Evolutionary conservation across 1,284 basidiomycete genomes (phyloP), one percentile per base, ranked within the genome.

Genomic region (Volvariella surrecta): DNA sequence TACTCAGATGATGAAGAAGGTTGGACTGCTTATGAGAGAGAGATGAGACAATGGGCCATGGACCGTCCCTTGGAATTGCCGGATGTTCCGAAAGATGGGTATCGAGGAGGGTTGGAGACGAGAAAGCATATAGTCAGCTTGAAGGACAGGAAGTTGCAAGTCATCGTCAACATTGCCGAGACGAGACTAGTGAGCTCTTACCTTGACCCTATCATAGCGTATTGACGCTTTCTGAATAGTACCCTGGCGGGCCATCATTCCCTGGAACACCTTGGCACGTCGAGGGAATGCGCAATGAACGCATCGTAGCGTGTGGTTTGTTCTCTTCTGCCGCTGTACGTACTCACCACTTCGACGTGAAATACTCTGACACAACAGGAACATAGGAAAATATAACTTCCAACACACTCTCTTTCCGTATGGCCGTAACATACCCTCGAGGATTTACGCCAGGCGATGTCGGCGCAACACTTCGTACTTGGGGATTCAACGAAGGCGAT

Each of bases 221-320:
- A 43, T 17, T 40, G 21, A 39, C 44, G 4, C 39, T 37, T n/a
- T 40, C 43, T n/a, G 40, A 42, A 16, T 49, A 75, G 68, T 59
- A 57, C 20, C 67, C 69, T 6, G 62, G 63, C 19, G 59, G 59
- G 24, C 64, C 64, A 1, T 41, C 44, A 8, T 71, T 67, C 52
- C 40, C 45, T 2, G 70, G 68, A 2, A 63, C 66, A 3, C 52
- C 55, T 6, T 79, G 75, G 74, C 73, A 71, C 42, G 73, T 76
- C 17, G 71, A 73, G 54, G 75, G 74, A 16, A 77, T 74, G 72
- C 55, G 62, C 46, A 75, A 72, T 49, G 76, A 79, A 53, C 59
- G 65, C 11, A 71, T 78, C 22, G 68, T 69, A 1, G 72, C 71
- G 0, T 71, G 66, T 45, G 66, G 63, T 1, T 59, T 72, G 13